phyloP scores from a whole-genome alignment of 306 rosid genomes.

The Prosopis cineraria region DNA sequence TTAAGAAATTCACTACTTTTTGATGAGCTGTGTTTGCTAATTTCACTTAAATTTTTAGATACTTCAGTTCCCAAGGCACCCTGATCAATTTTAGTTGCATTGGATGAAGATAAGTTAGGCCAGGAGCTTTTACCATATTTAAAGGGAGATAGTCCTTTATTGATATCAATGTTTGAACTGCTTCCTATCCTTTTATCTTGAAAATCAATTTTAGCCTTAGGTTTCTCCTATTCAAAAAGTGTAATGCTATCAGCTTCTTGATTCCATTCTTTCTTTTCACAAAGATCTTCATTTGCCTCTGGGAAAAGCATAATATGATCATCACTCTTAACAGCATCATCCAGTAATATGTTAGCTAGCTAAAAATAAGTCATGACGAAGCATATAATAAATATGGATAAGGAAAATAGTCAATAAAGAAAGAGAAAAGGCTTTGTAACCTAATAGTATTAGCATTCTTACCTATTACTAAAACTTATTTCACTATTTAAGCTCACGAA shows the following conservation, averaged over 20 bases:
- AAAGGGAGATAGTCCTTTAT: slow-evolving; percentile 48
- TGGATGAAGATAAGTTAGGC: slow-evolving; percentile 63
- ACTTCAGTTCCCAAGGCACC: slow-evolving; percentile 51
- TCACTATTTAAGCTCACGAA: background rate
- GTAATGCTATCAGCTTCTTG: slow-evolving; percentile 50
- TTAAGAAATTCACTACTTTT: slow-evolving; percentile 50
- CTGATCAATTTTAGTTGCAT: slow-evolving; percentile 50
- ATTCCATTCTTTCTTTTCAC: slow-evolving; percentile 60
- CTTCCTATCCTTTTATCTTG: slow-evolving; percentile 51
- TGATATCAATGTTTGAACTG: slow-evolving; percentile 43
- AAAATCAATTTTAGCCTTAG: slow-evolving; percentile 49
- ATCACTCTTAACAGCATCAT: slow-evolving; percentile 69
- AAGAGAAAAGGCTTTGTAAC: background rate
- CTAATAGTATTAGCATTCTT: slow-evolving; percentile 7
- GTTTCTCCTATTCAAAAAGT: slow-evolving; percentile 56
- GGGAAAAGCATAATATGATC: slow-evolving; percentile 93
- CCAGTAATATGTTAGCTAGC: slow-evolving; percentile 94
- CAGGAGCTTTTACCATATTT: slow-evolving; percentile 53
- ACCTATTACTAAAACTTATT: slow-evolving; percentile 13
- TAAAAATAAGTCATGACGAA: slow-evolving; percentile 46
- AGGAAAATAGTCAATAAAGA: slow-evolving; percentile 14
- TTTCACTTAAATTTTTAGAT: slow-evolving; percentile 47
- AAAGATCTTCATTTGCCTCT: slow-evolving; percentile 59
- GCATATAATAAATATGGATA: slow-evolving; percentile 27
- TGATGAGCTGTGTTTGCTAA: slow-evolving; percentile 42